Percentiles rank a stretch among this genome's conserved stretches.
Conservation (phyloP, 176 grass and related monocot genomes). For the Phoenix dactylifera region DNA sequence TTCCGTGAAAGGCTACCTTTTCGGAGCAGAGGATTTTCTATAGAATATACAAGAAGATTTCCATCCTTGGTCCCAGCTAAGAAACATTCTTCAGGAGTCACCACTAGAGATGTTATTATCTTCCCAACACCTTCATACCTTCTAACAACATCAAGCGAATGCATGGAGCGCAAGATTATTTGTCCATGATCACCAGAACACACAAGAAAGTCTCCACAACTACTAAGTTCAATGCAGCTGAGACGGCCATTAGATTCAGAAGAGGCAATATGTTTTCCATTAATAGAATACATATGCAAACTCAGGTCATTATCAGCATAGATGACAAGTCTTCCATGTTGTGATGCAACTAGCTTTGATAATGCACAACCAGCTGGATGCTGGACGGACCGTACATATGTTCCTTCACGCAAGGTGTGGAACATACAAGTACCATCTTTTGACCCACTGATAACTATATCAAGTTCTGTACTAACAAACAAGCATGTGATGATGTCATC, state of each 20-base stretch:
- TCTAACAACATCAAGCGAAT: slow-evolving; percentile 77
- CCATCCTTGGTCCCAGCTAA: slow-evolving; percentile 89
- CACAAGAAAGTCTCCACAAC: slow-evolving; percentile 75
- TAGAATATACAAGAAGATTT: slow-evolving; percentile 71
- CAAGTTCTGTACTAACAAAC: slow-evolving; percentile 78
- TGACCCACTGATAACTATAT: slow-evolving; percentile 93
- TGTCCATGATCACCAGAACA: slow-evolving; percentile 80
- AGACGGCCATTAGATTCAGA: slow-evolving; percentile 58
- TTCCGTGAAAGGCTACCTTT: slow-evolving; percentile 38
- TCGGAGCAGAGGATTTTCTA: slow-evolving; percentile 58
- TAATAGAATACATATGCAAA: slow-evolving; percentile 93
- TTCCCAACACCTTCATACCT: slow-evolving; percentile 74
- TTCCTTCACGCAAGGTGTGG: slow-evolving; percentile 70
- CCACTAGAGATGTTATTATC: slow-evolving; percentile 65
- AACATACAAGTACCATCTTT: slow-evolving; percentile 99
- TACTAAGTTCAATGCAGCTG: slow-evolving; percentile 91
- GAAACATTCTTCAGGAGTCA: slow-evolving; percentile 89
- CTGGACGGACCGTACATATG: slow-evolving; percentile 69
- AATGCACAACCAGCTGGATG: slow-evolving; percentile 61
- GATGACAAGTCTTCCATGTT: slow-evolving; percentile 74
- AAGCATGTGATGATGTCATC: slow-evolving; percentile 97
- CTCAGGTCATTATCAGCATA: slow-evolving; percentile 70
- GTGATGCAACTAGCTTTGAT: slow-evolving; percentile 70
- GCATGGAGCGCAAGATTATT: slow-evolving; percentile 75
- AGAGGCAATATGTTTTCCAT: slow-evolving; percentile 78